These are phyloP conservation scores for Mycena pura DNA, from an alignment of 768 basidiomycete species.

Conservation along the genomic window DNA sequence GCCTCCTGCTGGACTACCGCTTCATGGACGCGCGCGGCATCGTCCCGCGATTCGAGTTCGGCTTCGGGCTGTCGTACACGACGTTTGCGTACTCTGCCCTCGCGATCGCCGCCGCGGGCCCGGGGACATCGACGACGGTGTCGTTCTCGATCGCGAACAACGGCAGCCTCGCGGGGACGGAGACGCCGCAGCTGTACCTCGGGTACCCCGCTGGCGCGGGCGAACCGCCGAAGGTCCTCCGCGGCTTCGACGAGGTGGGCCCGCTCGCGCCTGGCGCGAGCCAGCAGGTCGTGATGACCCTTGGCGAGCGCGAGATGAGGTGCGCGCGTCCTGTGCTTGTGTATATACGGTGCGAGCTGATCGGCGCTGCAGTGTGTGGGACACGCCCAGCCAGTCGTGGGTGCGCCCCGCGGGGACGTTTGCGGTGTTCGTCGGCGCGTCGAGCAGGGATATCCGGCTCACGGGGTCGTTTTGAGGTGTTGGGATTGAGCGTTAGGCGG, in stretches of 20 bases:
- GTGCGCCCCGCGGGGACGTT: constrained; percentile 58
- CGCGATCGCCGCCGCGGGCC: constrained; percentile 41
- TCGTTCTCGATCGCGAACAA: constrained; percentile 56
- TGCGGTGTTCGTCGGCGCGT: constrained; percentile 59
- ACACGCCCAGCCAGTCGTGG: constrained; percentile 58
- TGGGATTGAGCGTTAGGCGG: too few species aligned
- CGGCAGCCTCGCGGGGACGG: constrained; percentile 55
- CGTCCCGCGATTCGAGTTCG: constrained; percentile 67
- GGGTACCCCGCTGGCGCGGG: constrained; percentile 53
- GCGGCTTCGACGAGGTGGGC: constrained; percentile 61
- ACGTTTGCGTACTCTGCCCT: constrained; percentile 68
- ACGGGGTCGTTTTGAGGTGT: constrained; percentile 41
- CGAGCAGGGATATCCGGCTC: constrained; percentile 54
- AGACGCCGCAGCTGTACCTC: constrained; percentile 63
- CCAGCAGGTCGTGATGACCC: constrained; percentile 42
- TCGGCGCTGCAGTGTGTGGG: constrained; percentile 50
- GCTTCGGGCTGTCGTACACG: constrained; percentile 79
- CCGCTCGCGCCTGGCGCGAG: constrained; percentile 44
- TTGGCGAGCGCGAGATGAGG: constrained; percentile 55
- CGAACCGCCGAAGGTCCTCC: constrained; percentile 56
- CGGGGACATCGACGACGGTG: constrained; percentile 41
- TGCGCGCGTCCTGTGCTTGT: constrained; percentile 27
- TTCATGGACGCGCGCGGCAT: constrained; percentile 63
- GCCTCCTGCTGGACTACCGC: constrained; percentile 68
- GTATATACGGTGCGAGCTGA: background rate